These are phyloP conservation scores for Ascochyta koolunga DNA, from an alignment of 2,329 filamentous ascomycete genomes.

Conservation along the genomic window DNA sequence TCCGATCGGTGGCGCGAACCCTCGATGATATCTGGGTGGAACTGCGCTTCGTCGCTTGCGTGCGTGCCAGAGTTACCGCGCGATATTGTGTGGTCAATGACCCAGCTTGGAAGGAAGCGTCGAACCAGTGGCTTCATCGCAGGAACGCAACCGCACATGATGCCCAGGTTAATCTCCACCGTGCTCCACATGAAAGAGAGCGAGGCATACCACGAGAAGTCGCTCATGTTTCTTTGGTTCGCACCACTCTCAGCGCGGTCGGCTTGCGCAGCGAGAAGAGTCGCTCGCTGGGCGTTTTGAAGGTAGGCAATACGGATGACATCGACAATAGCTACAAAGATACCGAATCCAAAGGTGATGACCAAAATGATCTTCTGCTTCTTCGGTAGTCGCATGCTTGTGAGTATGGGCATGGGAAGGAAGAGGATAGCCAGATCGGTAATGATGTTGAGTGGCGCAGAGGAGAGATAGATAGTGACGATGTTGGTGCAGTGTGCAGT, in stretches of 20 bases:
- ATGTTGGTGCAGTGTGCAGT: constrained; percentile 64
- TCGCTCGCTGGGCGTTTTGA: constrained; percentile 68
- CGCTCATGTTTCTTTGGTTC: constrained; percentile 51
- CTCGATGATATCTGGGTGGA: constrained; percentile 33
- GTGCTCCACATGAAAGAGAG: constrained; percentile 92
- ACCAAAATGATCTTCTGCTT: constrained; percentile 89
- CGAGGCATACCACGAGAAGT: constrained; percentile 74
- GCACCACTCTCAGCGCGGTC: constrained; percentile 30
- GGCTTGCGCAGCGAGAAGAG: constrained; percentile 51
- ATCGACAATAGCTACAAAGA: constrained; percentile 87
- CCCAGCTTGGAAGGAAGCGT: constrained; percentile 62
- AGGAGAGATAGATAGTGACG: constrained; percentile 70
- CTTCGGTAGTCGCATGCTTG: constrained; percentile 77
- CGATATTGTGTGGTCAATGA: constrained; percentile 54
- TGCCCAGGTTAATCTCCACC: constrained; percentile 88
- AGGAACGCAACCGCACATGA: constrained; percentile 91
- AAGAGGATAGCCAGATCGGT: constrained; percentile 88
- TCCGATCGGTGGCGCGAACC: constrained; percentile 27
- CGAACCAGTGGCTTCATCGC: constrained; percentile 86
- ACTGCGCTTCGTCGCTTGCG: constrained; percentile 37
- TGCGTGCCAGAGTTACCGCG: constrained; percentile 35
- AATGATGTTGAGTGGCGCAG: constrained; percentile 88
- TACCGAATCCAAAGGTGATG: constrained; percentile 82
- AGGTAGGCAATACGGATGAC: constrained; percentile 90
- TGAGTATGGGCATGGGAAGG: constrained; percentile 82